Conservation (phyloP, 1,139 yeast genomes). For the Taphrina pruni region DNA sequence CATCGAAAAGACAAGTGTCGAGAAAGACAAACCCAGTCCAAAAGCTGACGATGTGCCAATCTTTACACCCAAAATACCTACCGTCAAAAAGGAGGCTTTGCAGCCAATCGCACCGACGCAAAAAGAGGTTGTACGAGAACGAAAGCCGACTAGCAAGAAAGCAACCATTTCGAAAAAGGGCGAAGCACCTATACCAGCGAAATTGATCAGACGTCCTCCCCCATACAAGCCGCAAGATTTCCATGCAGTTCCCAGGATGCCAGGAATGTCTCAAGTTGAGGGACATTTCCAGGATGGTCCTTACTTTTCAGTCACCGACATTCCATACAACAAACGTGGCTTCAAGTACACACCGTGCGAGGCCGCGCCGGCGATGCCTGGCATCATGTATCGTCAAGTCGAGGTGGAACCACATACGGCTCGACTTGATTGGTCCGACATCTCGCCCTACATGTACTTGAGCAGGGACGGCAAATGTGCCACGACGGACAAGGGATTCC, state of each 20-base stretch:
- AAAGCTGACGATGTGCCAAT: constrained; percentile 16
- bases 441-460: constrained; percentile 65
- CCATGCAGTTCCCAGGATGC: constrained; percentile 47
- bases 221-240: constrained; percentile 48
- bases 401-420: constrained; percentile 73
- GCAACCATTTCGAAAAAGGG: constrained; percentile 19
- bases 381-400: constrained; percentile 71
- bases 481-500: constrained; percentile 72
- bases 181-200: constrained; percentile 16
- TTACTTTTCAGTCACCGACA: constrained; percentile 68
- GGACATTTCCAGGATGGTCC: constrained; percentile 36
- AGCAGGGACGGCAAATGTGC: constrained; percentile 52
- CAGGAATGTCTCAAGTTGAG: constrained; percentile 44
- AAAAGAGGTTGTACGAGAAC: constrained; percentile 27
- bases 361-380: constrained; percentile 67
- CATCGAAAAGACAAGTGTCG: constrained; percentile 9
- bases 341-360: constrained; percentile 81
- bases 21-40: constrained; percentile 2
- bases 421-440: constrained; percentile 72
- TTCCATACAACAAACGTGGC: constrained; percentile 79
- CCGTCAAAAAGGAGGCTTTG: not conserved
- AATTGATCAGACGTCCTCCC: constrained; percentile 46
- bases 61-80: constrained; percentile 27
- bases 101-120: constrained; percentile 1
- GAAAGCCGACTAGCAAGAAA: constrained; percentile 33